Base-by-base conservation (phyloP, 2,329 filamentous ascomycete species). In the Byssochlamys sp. region DNA sequence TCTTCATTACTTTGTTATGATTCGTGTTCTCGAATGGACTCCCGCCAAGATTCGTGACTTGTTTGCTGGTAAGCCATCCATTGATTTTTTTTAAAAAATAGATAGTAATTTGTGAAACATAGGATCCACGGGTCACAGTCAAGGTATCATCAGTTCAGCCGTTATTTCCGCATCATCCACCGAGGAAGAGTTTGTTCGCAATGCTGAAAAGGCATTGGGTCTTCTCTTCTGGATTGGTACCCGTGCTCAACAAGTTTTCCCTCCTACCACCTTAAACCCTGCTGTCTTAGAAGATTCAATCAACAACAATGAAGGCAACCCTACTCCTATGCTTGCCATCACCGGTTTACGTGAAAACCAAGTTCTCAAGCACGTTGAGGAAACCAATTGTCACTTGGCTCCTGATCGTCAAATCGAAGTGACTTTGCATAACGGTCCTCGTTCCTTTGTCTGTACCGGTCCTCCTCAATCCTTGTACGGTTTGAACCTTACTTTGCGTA, bases 211-310 rank as follows among this genome's bases (percentile, higher is more conserved):
- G 64, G 89, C 92, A 2, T 79, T 99, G 62, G 94, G 89, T 29
- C 90, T 96, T 68, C 87, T 99, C 29, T 99, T 99, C 81, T 99
- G 94, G 94, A 96, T 99, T 65, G 94, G 94, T 71, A 86, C 92
- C 60, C 88, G 94, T 69, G 96, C 91, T 74, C 94, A 99, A 75
- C 94, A 99, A 75, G 91, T 91, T 1, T 99, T 96, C 75, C 94
- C 94, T 45, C 86, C 89, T 65, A 99, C 94, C 3, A 97, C 94
- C 33, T 82, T 99, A 67, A 90, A 91, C 2, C 95, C 94, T 0
- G 88, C 85, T 50, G 89, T 92, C 69, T 82, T 99, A 55, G 90
- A 92, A 71, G 94, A 99, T 75, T 96, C 94, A 1, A 82, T 90
- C 63, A 91, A 96, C 70, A 87, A 94, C 72, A 92, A 94, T 55